phyloP scores from a whole-genome alignment of 768 basidiomycete species.

The Termitomyces eurrhizus region DNA sequence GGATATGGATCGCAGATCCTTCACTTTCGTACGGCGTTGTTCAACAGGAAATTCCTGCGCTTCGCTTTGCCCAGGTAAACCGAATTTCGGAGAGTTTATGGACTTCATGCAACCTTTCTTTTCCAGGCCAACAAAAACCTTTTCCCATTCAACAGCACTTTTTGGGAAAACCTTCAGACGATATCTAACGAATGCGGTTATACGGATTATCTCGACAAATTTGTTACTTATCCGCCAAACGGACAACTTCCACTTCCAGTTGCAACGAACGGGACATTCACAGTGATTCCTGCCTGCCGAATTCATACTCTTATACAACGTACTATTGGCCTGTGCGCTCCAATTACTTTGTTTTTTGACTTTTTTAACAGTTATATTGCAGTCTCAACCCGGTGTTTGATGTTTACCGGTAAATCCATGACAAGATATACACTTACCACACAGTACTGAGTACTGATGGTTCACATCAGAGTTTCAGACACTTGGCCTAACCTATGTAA shows the following conservation, averaged over 20 bases:
- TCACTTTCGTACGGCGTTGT: constrained; percentile 46
- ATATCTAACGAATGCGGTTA: constrained; percentile 55
- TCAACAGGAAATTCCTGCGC: constrained; percentile 62
- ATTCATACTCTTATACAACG: constrained; percentile 47
- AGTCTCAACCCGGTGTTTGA: constrained; percentile 56
- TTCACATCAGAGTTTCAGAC: constrained; percentile 39
- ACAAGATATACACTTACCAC: neutral
- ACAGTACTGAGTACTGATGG: neutral
- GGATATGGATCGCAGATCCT: constrained; percentile 59
- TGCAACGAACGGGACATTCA: constrained; percentile 38
- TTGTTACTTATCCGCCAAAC: constrained; percentile 61
- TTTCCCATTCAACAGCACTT: constrained; percentile 56
- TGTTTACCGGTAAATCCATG: constrained; percentile 39
- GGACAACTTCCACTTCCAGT: constrained; percentile 61
- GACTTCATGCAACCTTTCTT: neutral
- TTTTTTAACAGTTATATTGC: neutral
- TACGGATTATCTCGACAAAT: constrained; percentile 53
- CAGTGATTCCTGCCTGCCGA: constrained; percentile 35
- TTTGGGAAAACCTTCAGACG: constrained; percentile 49
- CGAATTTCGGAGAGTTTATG: neutral
- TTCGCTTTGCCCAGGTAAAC: constrained; percentile 47
- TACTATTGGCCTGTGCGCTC: constrained; percentile 40
- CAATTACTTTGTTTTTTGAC: neutral
- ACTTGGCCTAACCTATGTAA: constrained; percentile 46
- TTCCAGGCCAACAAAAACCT: constrained; percentile 49